These are phyloP conservation scores for Auriscalpium orientale DNA, from an alignment of 768 basidiomycete genomes.

Conservation along the genomic window DNA sequence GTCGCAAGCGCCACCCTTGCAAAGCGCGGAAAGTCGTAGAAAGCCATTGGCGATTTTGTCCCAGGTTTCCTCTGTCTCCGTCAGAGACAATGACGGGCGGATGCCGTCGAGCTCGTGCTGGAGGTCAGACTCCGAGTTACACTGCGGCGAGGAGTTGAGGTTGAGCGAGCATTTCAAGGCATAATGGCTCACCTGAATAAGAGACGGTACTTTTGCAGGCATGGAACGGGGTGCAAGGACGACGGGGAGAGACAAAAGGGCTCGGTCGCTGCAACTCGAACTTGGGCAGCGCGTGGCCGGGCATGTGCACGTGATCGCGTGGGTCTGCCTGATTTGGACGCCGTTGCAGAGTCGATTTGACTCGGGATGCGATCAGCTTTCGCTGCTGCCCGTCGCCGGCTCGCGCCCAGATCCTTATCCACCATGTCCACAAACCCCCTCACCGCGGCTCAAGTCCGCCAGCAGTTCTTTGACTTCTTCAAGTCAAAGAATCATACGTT, in stretches of 20 bases:
- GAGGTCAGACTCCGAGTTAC: slow-evolving; percentile 12
- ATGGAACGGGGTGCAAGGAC: slow-evolving; percentile 1
- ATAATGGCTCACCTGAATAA: slow-evolving; percentile 1
- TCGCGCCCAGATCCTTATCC: slow-evolving; percentile 1
- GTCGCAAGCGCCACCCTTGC: slow-evolving; percentile 45
- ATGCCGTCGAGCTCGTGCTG: slow-evolving; percentile 19
- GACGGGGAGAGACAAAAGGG: background rate
- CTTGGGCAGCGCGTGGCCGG: background rate
- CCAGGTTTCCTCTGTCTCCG: slow-evolving; percentile 79
- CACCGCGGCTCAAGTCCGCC: slow-evolving; percentile 42
- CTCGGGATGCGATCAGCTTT: background rate
- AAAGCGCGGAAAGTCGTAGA: slow-evolving; percentile 37
- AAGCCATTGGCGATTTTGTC: slow-evolving; percentile 53
- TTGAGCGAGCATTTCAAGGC: no score
- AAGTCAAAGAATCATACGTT: slow-evolving; percentile 72
- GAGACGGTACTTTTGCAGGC: slow-evolving; percentile 6
- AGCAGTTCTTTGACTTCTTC: slow-evolving; percentile 91
- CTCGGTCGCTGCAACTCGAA: background rate
- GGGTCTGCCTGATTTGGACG: background rate
- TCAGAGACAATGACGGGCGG: slow-evolving; percentile 33
- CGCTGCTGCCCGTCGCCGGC: background rate
- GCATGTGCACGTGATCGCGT: slow-evolving; percentile 6
- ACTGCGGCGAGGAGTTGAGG: slow-evolving; percentile 1
- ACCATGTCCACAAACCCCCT: slow-evolving; percentile 4
- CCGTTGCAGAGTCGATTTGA: background rate